phyloP scores from a whole-genome alignment of 1,284 basidiomycete species.

The Cryptococcus wingfieldii region DNA sequence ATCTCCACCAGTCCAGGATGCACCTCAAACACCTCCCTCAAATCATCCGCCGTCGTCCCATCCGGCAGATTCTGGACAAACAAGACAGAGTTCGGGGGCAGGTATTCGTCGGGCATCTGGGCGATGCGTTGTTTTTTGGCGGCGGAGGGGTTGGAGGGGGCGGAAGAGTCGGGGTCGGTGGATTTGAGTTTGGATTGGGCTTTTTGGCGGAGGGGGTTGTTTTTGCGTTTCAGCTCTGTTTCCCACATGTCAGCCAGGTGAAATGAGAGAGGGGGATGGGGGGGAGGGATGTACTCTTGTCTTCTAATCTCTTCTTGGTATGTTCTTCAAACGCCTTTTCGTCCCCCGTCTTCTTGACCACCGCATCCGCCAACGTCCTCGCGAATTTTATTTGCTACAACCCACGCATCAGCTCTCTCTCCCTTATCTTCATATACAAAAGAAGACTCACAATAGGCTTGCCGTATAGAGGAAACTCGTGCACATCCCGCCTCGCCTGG shows the following conservation, averaged over 20 bases:
- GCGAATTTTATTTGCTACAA: slow-evolving; percentile 89
- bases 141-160: slow-evolving; percentile 39
- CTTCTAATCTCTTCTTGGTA: slow-evolving; percentile 65
- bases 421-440: background rate
- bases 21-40: slow-evolving; percentile 83
- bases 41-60: slow-evolving; percentile 80
- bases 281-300: slow-evolving; percentile 66
- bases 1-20: slow-evolving; percentile 91
- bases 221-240: slow-evolving; percentile 70
- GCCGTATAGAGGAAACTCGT: slow-evolving; percentile 90
- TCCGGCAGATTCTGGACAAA: slow-evolving; percentile 94
- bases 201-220: slow-evolving; percentile 82
- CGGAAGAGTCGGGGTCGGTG: slow-evolving; percentile 17
- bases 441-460: slow-evolving; percentile 76
- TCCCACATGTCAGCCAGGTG: background rate
- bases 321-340: slow-evolving; percentile 65
- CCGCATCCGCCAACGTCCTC: slow-evolving; percentile 77
- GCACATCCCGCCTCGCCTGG: slow-evolving; percentile 86
- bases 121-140: slow-evolving; percentile 57
- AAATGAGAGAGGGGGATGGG: background rate
- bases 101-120: slow-evolving; percentile 98
- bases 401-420: background rate
- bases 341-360: slow-evolving; percentile 68
- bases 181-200: slow-evolving; percentile 72
- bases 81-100: slow-evolving; percentile 97